Evolutionary conservation across 192 early-diverging fungal genomes (phyloP), one percentile per base, ranked within the genome.

Genomic region (Haplosporangium gracile): DNA sequence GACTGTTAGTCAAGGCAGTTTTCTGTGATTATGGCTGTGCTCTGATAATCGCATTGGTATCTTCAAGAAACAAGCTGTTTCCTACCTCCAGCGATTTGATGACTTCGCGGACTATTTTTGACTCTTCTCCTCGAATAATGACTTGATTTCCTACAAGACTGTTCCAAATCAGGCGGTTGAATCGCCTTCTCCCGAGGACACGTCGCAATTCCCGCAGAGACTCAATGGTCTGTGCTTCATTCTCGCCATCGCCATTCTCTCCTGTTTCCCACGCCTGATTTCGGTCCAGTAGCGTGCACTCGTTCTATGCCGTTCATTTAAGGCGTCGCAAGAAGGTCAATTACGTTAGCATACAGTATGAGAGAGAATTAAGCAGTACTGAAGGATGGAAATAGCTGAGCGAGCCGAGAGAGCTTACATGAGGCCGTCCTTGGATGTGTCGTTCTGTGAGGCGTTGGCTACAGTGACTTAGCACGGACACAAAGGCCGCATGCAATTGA

Each of bases 401-500:
- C 9, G 34, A 49, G 29, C 51, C 8, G 40, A 74, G 68, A 4
- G 34, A 43, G 39, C 40, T 81, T 83, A 93, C 92, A 83, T 87
- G 80, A 43, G 78, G 90, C 69, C 91, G 75, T 45, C 92, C 93
- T 51, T 90, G 83, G 26, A 83, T 78, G 72, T 90, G 76, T 51
- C 88, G 88, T 68, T 94, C 93, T 60, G 89, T 88, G 39, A 90
- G 80, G 42, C 89, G 83, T 71, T 86, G 88, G 32, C 85, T 85
- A 38, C 90, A 93, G 68, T 91, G 88, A 76, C 93, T 94, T 16
- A 94, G 81, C 38, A 91, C 92, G 68, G 90, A 94, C 38, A 90
- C 91, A 72, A 94, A 93, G 68, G 90, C 89, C 18, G 85, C 88
- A 82, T 94, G 94, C 70, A 94, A 82, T 68, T 94, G 89, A 45